These are phyloP conservation scores for Saccharomycopsis fibuligera DNA, from an alignment of 805 yeast species.

Conservation along the genomic window DNA sequence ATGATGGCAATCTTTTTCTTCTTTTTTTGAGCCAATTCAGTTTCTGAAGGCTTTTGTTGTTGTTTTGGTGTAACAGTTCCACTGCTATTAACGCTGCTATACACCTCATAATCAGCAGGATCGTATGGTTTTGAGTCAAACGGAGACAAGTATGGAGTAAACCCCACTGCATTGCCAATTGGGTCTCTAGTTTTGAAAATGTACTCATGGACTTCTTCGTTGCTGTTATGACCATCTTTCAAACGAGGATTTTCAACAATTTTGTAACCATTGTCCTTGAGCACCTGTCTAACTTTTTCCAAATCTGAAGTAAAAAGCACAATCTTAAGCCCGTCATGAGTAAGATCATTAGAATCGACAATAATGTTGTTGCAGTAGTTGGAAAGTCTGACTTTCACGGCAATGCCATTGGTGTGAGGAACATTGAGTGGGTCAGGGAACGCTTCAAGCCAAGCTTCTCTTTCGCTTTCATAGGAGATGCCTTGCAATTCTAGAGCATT, in stretches of 20 bases:
- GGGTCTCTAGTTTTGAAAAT: constrained; percentile 45
- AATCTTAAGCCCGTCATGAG: constrained; percentile 12
- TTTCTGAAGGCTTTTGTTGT: neutral
- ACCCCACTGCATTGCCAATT: constrained; percentile 54
- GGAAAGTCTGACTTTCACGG: constrained; percentile 15
- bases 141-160: constrained; percentile 42
- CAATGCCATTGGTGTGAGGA: constrained; percentile 3
- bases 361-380: constrained; percentile 6
- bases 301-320: constrained; percentile 31
- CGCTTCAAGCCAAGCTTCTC: constrained; percentile 68
- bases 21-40: constrained; percentile 15
- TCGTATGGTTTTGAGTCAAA: constrained; percentile 27
- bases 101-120: constrained; percentile 15
- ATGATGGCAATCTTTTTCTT: constrained; percentile 78
- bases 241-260: constrained; percentile 12
- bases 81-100: too few species aligned
- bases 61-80: constrained; percentile 1
- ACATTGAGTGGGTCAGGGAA: constrained; percentile 32
- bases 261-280: constrained; percentile 2
- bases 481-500: constrained; percentile 38
- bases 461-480: constrained; percentile 56
- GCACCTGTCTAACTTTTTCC: constrained; percentile 16
- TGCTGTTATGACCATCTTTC: neutral
- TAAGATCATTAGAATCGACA: constrained; percentile 8
- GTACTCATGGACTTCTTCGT: constrained; percentile 2